Evolutionary conservation across 2,329 filamentous ascomycete genomes (phyloP).

Genomic region (Talaromyces albobiverticillius): DNA sequence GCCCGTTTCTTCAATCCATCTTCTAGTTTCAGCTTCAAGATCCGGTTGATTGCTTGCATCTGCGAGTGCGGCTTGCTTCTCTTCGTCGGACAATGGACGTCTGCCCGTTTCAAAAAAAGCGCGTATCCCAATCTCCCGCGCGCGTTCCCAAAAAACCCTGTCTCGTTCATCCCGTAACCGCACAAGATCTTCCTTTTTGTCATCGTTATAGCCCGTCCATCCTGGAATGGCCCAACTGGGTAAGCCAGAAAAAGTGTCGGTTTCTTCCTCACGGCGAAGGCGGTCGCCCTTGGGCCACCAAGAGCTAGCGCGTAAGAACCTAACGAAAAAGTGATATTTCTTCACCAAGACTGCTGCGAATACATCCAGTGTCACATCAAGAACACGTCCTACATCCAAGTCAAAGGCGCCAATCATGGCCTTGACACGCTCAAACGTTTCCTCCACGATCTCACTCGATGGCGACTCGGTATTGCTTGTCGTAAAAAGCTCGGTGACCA

Average conservation of each 20-base stretch:
- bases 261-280: constrained; percentile 32
- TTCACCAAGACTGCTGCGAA: constrained; percentile 92
- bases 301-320: constrained; percentile 83
- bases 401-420: constrained; percentile 96
- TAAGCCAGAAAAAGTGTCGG: constrained; percentile 57
- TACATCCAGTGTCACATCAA: constrained; percentile 93
- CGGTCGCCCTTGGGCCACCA: constrained; percentile 84
- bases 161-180: constrained; percentile 65
- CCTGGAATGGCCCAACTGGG: constrained; percentile 81
- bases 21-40: constrained; percentile 57
- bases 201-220: constrained; percentile 63
- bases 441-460: constrained; percentile 72
- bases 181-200: constrained; percentile 62
- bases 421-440: constrained; percentile 88
- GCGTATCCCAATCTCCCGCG: constrained; percentile 70
- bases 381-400: constrained; percentile 87
- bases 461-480: constrained; percentile 73
- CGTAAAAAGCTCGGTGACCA: constrained; percentile 92
- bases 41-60: constrained; percentile 37
- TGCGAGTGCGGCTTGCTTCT: constrained; percentile 49
- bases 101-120: constrained; percentile 90
- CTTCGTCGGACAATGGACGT: constrained; percentile 61
- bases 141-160: constrained; percentile 73
- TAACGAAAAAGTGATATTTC: constrained; percentile 90
- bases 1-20: constrained; percentile 78